Conservation (phyloP, 306 rosid genomes). For the Vigna angularis region DNA sequence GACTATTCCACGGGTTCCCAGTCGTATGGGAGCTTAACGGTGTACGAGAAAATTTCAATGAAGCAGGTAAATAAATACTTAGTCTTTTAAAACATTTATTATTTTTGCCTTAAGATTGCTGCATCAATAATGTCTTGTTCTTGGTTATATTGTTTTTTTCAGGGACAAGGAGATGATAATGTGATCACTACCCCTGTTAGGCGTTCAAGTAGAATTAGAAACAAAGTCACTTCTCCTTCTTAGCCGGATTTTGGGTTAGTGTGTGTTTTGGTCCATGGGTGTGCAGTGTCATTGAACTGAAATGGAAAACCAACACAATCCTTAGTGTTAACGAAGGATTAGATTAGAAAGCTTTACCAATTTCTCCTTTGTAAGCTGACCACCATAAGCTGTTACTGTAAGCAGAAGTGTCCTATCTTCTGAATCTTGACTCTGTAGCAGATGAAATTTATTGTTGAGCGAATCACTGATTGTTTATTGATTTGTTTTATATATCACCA, state of each 20-base stretch:
- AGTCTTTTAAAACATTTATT: not conserved
- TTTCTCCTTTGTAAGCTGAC: slow-evolving; percentile 34
- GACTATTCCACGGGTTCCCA: slow-evolving; percentile 64
- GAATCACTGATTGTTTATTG: not conserved
- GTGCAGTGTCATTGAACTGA: slow-evolving; percentile 1
- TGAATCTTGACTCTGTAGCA: slow-evolving; percentile 37
- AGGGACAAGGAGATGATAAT: slow-evolving; percentile 70
- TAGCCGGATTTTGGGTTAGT: slow-evolving; percentile 31
- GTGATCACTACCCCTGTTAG: slow-evolving; percentile 84
- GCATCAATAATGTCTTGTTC: not conserved
- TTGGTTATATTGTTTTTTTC: slow-evolving; percentile 23
- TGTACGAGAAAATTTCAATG: slow-evolving; percentile 64
- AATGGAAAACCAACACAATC: slow-evolving; percentile 4
- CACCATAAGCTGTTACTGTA: not conserved
- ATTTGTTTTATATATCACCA: not conserved
- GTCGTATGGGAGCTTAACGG: slow-evolving; percentile 87
- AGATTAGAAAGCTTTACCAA: slow-evolving; percentile 42
- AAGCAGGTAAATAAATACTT: slow-evolving; percentile 54
- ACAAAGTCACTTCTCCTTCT: slow-evolving; percentile 58
- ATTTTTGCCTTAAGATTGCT: not conserved
- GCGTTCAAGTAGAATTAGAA: slow-evolving; percentile 80
- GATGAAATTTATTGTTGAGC: not conserved
- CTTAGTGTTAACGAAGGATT: slow-evolving; percentile 30
- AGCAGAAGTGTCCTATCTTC: slow-evolving; percentile 52
- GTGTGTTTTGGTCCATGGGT: not conserved